Percentiles rank a stretch among this genome's conserved stretches.
phyloP scores from a whole-genome alignment of 441 rosid species.

The Flueggea neowawraea region DNA sequence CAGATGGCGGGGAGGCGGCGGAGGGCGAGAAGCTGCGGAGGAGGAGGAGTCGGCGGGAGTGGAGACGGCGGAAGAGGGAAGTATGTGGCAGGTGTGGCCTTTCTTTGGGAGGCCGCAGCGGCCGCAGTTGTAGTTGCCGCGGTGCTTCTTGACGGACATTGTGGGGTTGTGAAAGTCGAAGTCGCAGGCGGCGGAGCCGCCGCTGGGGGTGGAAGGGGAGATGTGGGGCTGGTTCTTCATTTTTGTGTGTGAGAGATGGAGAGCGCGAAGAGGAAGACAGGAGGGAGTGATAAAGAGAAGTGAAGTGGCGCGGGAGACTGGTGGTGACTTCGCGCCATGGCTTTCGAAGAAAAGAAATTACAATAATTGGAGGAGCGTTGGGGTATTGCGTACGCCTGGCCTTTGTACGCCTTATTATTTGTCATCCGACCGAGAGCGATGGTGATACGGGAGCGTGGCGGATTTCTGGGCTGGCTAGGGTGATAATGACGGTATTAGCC shows the following conservation, averaged over 20 bases:
- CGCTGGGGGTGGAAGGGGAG: constrained; percentile 4
- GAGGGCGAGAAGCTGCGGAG: background rate
- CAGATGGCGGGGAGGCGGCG: constrained; percentile 37
- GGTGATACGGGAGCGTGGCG: too few species aligned
- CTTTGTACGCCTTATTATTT: background rate
- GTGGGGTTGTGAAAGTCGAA: too few species aligned
- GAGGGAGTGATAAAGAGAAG: background rate
- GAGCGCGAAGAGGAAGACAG: background rate
- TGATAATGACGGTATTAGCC: too few species aligned
- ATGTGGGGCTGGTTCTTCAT: constrained; percentile 7
- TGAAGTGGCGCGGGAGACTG: constrained; percentile 51
- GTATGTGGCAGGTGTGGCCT: constrained; percentile 64
- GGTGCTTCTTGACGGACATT: constrained; percentile 36
- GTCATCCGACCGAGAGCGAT: too few species aligned
- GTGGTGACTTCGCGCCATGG: constrained; percentile 55
- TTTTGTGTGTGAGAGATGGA: background rate
- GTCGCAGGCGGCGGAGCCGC: background rate
- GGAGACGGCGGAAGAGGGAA: constrained; percentile 12
- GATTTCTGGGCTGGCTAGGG: too few species aligned
- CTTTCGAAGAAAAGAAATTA: too few species aligned
- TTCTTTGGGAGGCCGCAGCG: constrained; percentile 95
- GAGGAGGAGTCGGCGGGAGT: constrained; percentile 2
- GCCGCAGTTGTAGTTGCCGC: constrained; percentile 93
- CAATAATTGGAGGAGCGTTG: background rate
- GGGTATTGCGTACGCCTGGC: constrained; percentile 15